phyloP scores from a whole-genome alignment of 768 basidiomycete species.

The Naematelia encephala region DNA sequence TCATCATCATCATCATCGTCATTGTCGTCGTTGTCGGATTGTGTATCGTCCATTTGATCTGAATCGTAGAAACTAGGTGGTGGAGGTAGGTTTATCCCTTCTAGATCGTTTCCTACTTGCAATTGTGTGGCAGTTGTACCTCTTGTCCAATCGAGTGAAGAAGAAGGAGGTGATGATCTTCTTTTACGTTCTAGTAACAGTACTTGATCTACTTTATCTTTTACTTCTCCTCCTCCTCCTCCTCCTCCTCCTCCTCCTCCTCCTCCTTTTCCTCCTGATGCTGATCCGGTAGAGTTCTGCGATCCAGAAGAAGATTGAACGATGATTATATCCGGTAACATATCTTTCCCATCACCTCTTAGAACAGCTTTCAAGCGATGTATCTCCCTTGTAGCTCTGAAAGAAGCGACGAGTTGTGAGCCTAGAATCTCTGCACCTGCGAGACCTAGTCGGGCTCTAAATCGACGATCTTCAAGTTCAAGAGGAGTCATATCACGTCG shows the following conservation, averaged over 20 bases:
- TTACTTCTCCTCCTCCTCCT: too few species aligned
- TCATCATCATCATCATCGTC: not conserved
- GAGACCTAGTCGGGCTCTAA: not conserved
- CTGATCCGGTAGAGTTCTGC: too few species aligned
- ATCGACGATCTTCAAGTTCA: not conserved
- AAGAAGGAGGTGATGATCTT: not conserved
- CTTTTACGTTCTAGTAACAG: too few species aligned
- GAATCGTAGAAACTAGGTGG: not conserved
- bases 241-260: too few species aligned
- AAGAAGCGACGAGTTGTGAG: not conserved
- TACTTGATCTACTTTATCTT: too few species aligned
- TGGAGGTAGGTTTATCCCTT: not conserved
- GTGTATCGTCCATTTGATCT: not conserved
- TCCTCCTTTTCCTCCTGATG: too few species aligned
- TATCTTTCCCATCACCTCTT: not conserved
- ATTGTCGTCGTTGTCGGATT: not conserved
- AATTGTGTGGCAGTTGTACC: not conserved
- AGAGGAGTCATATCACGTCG: not conserved
- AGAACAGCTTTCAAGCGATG: not conserved
- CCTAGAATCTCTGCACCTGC: not conserved
- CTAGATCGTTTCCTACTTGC: not conserved
- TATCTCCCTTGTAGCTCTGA: not conserved
- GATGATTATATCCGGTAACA: not conserved
- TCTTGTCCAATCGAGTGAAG: not conserved
- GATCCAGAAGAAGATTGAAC: too few species aligned